Percentiles rank a stretch among this genome's conserved stretches.
phyloP scores from a whole-genome alignment of 176 grass and related monocot genomes.

The Triticum urartu region DNA sequence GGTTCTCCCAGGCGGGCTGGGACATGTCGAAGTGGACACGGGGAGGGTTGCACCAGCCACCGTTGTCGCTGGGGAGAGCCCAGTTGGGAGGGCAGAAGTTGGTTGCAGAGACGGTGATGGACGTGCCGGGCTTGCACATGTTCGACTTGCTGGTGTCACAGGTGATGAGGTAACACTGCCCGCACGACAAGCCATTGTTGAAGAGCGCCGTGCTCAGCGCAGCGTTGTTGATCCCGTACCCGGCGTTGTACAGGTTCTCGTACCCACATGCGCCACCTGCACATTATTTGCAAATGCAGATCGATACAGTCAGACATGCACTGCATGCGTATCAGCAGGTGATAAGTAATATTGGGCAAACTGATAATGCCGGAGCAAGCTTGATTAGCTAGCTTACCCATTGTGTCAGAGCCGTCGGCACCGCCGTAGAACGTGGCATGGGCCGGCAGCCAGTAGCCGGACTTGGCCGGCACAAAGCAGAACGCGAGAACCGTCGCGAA shows the following conservation, averaged over 20 bases:
- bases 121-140: conserved; percentile 34
- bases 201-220: conserved; percentile 52
- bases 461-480: too few relatives aligned
- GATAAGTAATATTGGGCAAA: too few relatives aligned
- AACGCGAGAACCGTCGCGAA: too few relatives aligned
- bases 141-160: background rate
- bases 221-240: conserved; percentile 43
- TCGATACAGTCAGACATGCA: background rate
- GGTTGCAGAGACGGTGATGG: conserved; percentile 34
- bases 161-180: conserved; percentile 46
- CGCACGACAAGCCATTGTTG: conserved; percentile 49
- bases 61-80: conserved; percentile 4
- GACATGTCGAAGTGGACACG: conserved; percentile 65
- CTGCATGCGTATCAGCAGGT: too few relatives aligned
- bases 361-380: too few relatives aligned
- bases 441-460: too few relatives aligned
- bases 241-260: conserved; percentile 44
- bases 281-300: background rate
- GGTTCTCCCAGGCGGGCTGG: conserved; percentile 38
- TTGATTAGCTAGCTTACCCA: too few relatives aligned
- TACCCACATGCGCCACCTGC: conserved; percentile 62
- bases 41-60: conserved; percentile 50
- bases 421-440: too few relatives aligned
- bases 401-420: too few relatives aligned
- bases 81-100: conserved; percentile 56